Percentiles rank a stretch among this genome's conserved stretches.
Conservation (phyloP, 1,139 yeast species). For the Pichia sp. region DNA sequence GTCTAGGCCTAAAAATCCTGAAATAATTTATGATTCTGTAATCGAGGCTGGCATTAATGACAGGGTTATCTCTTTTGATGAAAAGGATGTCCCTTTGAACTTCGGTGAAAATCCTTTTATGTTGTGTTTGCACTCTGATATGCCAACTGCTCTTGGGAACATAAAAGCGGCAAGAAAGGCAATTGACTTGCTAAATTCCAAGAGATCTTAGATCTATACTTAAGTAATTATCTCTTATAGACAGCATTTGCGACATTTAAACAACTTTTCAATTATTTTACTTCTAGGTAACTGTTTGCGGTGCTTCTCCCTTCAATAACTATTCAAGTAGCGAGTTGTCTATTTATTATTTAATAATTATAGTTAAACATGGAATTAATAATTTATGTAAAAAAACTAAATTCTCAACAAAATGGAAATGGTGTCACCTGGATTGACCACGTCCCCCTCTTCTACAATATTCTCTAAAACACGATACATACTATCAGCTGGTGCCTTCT, state of each 20-base stretch:
- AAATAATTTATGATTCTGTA: slow-evolving; percentile 32
- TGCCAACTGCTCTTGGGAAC: slow-evolving; percentile 38
- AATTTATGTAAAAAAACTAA: neutral
- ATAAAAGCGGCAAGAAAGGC: slow-evolving; percentile 33
- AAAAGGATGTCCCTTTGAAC: slow-evolving; percentile 27
- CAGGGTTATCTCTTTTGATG: slow-evolving; percentile 24
- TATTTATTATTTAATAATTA: too few species aligned
- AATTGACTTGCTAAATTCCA: slow-evolving; percentile 30
- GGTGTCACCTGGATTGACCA: slow-evolving; percentile 34
- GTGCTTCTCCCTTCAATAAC: too few species aligned
- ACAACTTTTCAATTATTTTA: too few species aligned
- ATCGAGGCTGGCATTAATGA: slow-evolving; percentile 29
- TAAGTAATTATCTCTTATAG: too few species aligned
- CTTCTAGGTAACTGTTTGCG: too few species aligned
- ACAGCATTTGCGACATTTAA: too few species aligned
- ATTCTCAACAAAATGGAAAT: slow-evolving; percentile 14
- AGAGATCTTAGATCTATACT: neutral
- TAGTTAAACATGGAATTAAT: too few species aligned
- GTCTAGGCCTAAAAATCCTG: slow-evolving; percentile 34
- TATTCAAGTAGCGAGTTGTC: too few species aligned
- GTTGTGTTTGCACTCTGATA: slow-evolving; percentile 38
- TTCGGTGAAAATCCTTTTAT: slow-evolving; percentile 33
- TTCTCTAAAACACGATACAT: slow-evolving; percentile 29
- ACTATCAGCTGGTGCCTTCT: slow-evolving; percentile 20
- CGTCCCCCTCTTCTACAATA: slow-evolving; percentile 35